These are phyloP conservation scores for Chenopodium formosanum DNA, from an alignment of 148 eudicot genomes.

Conservation along the genomic window DNA sequence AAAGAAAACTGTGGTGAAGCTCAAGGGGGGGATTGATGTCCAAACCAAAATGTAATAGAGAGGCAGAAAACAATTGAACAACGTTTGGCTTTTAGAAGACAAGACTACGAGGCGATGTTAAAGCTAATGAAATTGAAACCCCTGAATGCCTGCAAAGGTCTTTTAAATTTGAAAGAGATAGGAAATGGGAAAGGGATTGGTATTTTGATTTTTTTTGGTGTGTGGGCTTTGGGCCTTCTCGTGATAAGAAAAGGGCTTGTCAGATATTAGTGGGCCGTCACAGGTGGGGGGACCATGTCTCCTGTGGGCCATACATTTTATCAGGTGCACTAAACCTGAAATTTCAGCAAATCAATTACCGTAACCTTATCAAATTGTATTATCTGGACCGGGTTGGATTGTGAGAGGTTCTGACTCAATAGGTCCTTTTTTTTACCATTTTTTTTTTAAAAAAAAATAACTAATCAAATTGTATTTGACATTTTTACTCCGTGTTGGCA, in stretches of 20 bases:
- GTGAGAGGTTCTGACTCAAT: too few species aligned
- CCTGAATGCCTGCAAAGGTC: background rate
- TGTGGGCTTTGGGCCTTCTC: conserved; percentile 31
- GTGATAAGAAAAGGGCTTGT: conserved; percentile 16
- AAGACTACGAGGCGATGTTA: conserved; percentile 9
- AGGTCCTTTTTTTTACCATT: too few species aligned
- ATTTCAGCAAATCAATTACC: too few species aligned
- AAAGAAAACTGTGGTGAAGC: background rate
- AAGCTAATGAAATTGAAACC: too few species aligned
- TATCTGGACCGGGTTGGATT: too few species aligned
- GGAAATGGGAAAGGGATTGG: conserved; percentile 14
- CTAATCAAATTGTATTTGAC: too few species aligned
- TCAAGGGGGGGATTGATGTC: too few species aligned
- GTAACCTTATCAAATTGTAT: too few species aligned
- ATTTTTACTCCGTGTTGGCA: too few species aligned
- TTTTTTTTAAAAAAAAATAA: too few species aligned
- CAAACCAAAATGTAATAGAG: background rate
- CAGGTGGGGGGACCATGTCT: conserved; percentile 20
- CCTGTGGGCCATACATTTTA: background rate
- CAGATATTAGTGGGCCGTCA: conserved; percentile 23
- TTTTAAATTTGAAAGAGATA: conserved; percentile 22
- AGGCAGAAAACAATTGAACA: conserved; percentile 5
- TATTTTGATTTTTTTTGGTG: background rate
- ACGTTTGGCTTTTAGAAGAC: conserved; percentile 18
- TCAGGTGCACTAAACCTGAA: too few species aligned